These are phyloP conservation scores for Apostasia shenzhenica DNA, from an alignment of 106 monocot species.

Conservation along the genomic window DNA sequence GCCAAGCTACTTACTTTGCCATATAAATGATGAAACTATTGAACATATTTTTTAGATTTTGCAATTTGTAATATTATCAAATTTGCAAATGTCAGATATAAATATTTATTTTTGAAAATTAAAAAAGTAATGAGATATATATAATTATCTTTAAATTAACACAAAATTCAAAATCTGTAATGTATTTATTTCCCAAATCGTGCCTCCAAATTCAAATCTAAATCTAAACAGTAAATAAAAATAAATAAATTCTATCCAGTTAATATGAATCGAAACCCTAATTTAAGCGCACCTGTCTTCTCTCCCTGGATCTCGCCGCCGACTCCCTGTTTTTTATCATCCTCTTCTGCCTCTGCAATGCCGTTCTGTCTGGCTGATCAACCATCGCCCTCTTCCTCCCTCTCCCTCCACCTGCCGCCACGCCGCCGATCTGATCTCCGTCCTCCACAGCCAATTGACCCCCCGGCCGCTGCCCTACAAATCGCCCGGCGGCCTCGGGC, in stretches of 20 bases:
- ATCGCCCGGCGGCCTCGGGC: background rate
- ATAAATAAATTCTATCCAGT: background rate
- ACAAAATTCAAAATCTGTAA: no score
- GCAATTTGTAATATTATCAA: no score
- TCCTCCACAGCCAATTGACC: background rate
- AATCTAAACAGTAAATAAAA: background rate
- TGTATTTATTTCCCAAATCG: background rate
- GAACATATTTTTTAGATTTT: no score
- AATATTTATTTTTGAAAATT: no score
- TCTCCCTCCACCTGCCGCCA: slow-evolving; percentile 9
- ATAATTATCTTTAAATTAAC: no score
- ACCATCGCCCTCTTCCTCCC: slow-evolving; percentile 27
- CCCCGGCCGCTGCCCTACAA: slow-evolving; percentile 4
- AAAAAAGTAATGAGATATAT: no score
- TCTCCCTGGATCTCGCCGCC: slow-evolving; percentile 82
- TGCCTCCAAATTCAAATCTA: background rate
- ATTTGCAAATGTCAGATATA: no score
- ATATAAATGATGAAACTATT: no score
- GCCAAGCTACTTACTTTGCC: no score
- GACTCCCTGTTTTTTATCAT: slow-evolving; percentile 95
- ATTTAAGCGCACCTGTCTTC: slow-evolving; percentile 53
- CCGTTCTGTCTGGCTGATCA: slow-evolving; percentile 45
- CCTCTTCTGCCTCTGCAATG: slow-evolving; percentile 76
- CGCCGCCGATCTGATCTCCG: slow-evolving; percentile 6
- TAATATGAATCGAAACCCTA: no score